Base-by-base conservation (phyloP, 441 rosid genomes). In the Pelargonium myrrhifolium region DNA sequence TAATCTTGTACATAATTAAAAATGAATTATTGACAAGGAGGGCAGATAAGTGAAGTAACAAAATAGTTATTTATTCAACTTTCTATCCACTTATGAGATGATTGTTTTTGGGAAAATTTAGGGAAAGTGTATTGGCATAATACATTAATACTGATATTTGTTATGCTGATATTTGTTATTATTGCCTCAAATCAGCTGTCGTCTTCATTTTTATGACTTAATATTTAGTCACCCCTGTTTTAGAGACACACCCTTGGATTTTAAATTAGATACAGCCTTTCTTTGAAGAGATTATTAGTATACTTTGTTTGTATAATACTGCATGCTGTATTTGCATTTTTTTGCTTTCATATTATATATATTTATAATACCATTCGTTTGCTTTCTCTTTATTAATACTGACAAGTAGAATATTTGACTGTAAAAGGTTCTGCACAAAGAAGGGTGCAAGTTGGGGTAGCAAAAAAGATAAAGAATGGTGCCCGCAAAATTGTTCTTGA, bases 401-500 rank as follows among this genome's bases (percentile, higher is more conserved):
- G 70, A 77, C 68, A 60, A 71, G 68, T 71, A 75, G 58, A 58
- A 9, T 58, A 21, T 62, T 68, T 75, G 69, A 72, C 51, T 80
- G 75, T 65, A 84, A 85, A 80, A 77, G 84, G 87, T 72, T 75
- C 86, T 68, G 90, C 89, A 74, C 98, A 92, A 78, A 85, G 83
- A 75, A 86, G 89, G 62, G 62, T 89, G 67, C 96, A 89, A 17
- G 69, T 92, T 76, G 95, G 98, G 71, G 82, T 90, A 75, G 98
- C 95, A 39, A 95, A 89, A 86, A 95, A 95, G 85, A 89, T 95
- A 51, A 95, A 87, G 83, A 92, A 87, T 76, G 93, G 95, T 73
- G 96, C 99, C 10, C 84, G 93, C 67, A 95, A 89, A 86, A 89
- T 95, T 81, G 99, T 95, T 72, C 88, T 92, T 74, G 97, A 90